These are phyloP conservation scores for Cryptomeria japonica DNA, from an alignment of 75 land plant genomes.

Conservation along the genomic window DNA sequence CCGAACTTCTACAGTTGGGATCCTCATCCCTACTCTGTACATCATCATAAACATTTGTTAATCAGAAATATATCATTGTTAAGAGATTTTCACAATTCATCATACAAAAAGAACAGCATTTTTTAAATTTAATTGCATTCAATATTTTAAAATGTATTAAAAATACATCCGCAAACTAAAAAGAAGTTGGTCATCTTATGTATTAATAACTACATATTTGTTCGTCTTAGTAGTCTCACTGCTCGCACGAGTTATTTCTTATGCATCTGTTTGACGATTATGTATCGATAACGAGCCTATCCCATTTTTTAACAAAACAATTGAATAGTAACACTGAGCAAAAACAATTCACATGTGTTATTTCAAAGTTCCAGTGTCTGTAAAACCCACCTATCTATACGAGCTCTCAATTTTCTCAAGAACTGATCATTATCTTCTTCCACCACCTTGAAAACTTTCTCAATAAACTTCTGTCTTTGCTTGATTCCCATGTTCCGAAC, in stretches of 20 bases:
- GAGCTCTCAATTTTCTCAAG: constrained; percentile 54
- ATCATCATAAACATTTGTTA: background rate
- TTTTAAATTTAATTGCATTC: too few relatives aligned
- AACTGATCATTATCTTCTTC: constrained; percentile 86
- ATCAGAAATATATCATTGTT: too few relatives aligned
- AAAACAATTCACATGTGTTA: background rate
- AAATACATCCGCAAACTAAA: background rate
- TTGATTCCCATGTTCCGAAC: constrained; percentile 42
- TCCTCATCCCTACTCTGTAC: constrained; percentile 67
- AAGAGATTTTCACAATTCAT: too few relatives aligned
- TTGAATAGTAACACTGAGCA: background rate
- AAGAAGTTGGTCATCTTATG: too few relatives aligned
- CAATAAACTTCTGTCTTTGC: constrained; percentile 48
- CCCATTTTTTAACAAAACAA: too few relatives aligned
- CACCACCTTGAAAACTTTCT: constrained; percentile 59
- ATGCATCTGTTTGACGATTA: too few relatives aligned
- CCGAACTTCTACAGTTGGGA: constrained; percentile 81
- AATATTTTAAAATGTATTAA: too few relatives aligned
- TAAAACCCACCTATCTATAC: constrained; percentile 60
- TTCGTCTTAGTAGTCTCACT: too few relatives aligned
- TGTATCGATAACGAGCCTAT: too few relatives aligned
- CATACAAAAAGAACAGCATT: too few relatives aligned
- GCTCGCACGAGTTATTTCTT: too few relatives aligned
- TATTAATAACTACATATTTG: too few relatives aligned
- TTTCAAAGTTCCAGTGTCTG: background rate